phyloP scores from a whole-genome alignment of 2,329 filamentous ascomycete genomes.

The Epichloe gansuensis region DNA sequence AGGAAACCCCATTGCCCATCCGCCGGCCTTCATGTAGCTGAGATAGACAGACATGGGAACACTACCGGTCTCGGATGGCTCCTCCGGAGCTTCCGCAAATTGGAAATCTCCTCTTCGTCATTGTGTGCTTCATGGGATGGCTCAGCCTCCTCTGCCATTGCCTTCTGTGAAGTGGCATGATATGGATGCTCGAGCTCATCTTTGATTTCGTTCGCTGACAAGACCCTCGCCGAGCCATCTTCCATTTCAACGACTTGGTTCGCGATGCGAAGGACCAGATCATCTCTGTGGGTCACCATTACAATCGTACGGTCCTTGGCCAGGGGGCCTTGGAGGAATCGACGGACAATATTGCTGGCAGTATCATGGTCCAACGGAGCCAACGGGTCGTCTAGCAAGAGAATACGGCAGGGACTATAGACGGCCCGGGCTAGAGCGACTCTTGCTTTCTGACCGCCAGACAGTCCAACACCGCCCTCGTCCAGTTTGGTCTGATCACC shows the following conservation, averaged over 20 bases:
- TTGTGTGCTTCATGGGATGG: slow-evolving; percentile 21
- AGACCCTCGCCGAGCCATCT: slow-evolving; percentile 42
- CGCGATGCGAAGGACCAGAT: slow-evolving; percentile 62
- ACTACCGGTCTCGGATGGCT: slow-evolving; percentile 43
- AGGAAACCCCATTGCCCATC: slow-evolving; percentile 54
- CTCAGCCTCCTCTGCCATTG: slow-evolving; percentile 12
- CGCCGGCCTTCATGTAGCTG: slow-evolving; percentile 74
- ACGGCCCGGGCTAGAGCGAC: slow-evolving; percentile 51
- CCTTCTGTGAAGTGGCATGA: slow-evolving; percentile 13
- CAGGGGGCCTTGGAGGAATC: slow-evolving; percentile 46
- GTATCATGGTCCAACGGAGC: slow-evolving; percentile 52
- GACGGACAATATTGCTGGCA: slow-evolving; percentile 48
- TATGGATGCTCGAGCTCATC: slow-evolving; percentile 27
- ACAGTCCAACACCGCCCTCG: slow-evolving; percentile 50
- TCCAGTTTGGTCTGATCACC: slow-evolving; percentile 49
- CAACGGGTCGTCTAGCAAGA: slow-evolving; percentile 52
- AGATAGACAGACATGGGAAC: slow-evolving; percentile 69
- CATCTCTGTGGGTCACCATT: slow-evolving; percentile 71
- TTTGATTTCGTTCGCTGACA: slow-evolving; percentile 33
- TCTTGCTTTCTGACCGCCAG: slow-evolving; percentile 50
- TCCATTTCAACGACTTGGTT: slow-evolving; percentile 61
- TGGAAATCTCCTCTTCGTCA: slow-evolving; percentile 7
- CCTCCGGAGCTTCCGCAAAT: slow-evolving; percentile 19
- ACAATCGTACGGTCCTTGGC: slow-evolving; percentile 55
- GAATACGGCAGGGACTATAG: slow-evolving; percentile 43